These are phyloP conservation scores for Metschnikowia kunwiensis DNA, from an alignment of 805 yeast genomes.

Conservation along the genomic window DNA sequence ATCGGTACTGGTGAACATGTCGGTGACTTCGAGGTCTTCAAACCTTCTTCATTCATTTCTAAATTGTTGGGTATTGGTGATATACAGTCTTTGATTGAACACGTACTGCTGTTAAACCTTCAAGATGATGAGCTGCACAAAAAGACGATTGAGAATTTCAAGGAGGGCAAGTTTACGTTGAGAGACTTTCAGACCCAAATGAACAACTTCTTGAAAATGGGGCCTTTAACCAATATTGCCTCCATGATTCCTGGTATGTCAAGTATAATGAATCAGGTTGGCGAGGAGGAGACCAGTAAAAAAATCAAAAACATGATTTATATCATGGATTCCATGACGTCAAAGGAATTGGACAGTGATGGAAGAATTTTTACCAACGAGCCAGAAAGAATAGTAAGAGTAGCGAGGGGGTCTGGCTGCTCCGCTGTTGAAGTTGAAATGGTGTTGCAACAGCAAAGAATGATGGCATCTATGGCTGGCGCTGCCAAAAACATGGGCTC, in stretches of 20 bases:
- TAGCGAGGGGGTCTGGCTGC: constrained; percentile 94
- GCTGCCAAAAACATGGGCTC: constrained; percentile 54
- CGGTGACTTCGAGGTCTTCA: constrained; percentile 85
- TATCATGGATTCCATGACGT: constrained; percentile 95
- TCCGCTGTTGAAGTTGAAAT: constrained; percentile 90
- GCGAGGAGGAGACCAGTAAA: constrained; percentile 87
- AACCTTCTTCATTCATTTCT: constrained; percentile 87
- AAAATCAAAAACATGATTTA: constrained; percentile 84
- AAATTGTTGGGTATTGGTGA: constrained; percentile 94
- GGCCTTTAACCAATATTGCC: constrained; percentile 91
- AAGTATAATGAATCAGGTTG: constrained; percentile 77
- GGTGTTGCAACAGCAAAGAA: constrained; percentile 83
- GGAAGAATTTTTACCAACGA: constrained; percentile 75
- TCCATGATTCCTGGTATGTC: constrained; percentile 93
- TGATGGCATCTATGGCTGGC: constrained; percentile 93
- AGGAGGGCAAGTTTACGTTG: constrained; percentile 91
- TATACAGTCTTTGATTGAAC: constrained; percentile 89
- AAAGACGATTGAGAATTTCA: constrained; percentile 85
- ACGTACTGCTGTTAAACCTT: constrained; percentile 80
- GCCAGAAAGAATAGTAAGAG: constrained; percentile 83
- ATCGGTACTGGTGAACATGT: constrained; percentile 99
- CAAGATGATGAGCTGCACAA: constrained; percentile 67
- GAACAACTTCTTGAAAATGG: constrained; percentile 95
- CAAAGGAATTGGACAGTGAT: constrained; percentile 84
- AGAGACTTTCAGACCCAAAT: constrained; percentile 91